Base-by-base conservation (phyloP, 108 stramenopile species). In the Skeletonema grethae region DNA sequence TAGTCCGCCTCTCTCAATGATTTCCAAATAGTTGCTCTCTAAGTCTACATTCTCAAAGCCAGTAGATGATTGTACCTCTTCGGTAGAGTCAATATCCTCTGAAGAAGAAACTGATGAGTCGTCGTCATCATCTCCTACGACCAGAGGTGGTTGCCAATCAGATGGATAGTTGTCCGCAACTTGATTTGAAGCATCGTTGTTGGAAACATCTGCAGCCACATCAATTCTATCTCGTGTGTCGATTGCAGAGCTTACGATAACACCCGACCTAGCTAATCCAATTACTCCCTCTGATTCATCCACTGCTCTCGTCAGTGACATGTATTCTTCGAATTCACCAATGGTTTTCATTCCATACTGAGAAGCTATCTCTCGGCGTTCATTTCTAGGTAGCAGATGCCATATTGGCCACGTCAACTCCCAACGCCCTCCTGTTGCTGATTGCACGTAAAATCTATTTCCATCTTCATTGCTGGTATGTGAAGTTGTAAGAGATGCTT, bases 291-390 rank as follows among this genome's bases (percentile, higher is more conserved):
- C 78, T 11, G 77, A 75, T 32, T 80, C 82, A 50, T 80, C 75
- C 2, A 89, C 69, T 32, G 86, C 88, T 46, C 83, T 80, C 16
- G 74, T 64, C 48, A 89, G 32, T 31, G 63, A 74, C 79, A 89
- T 85, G 70, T 84, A 86, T 66, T 94, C 92, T 74, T 94, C 92
- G 70, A 94, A 94, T 57, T 85, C 92, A 18, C 92, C 92, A 62
- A 94, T 94, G 2, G 87, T 84, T 57, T 88, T 90, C 69, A 78
- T 86, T 9, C 92, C 92, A 58, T 94, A 85, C 45, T 87, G 72
- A 25, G 62, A 39, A 5, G 92, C 90, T 39, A 94, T 79, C 22
- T 75, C 77, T 50, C 87, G 90, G 5, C 88, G 79, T 62, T 94
- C 92, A 24, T 83, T 29, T 57, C 82, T 45, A 3, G 90, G 87